A percentile compares a stretch with the other conserved stretches of the same genome.
phyloP scores from a whole-genome alignment of 2,329 filamentous ascomycete species.

The Exserohilum rostratum region DNA sequence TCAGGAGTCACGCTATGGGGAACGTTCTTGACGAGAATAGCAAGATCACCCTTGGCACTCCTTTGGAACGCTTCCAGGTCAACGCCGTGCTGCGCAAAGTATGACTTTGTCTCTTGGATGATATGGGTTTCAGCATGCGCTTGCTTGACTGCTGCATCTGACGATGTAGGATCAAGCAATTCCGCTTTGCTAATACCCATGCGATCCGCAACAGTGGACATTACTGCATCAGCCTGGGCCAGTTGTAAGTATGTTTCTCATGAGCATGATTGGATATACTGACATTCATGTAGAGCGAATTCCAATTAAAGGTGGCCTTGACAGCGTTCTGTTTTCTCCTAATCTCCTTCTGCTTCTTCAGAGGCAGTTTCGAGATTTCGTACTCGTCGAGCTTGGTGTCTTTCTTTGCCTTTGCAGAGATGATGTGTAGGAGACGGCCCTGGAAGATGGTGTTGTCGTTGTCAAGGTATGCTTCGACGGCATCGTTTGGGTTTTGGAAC shows the following conservation, averaged over 20 bases:
- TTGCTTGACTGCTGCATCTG: slow-evolving; percentile 94
- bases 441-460: slow-evolving; percentile 89
- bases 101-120: slow-evolving; percentile 94
- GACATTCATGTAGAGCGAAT: slow-evolving; percentile 95
- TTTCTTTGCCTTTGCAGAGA: slow-evolving; percentile 82
- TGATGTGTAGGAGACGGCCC: slow-evolving; percentile 87
- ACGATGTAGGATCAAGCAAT: slow-evolving; percentile 90
- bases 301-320: slow-evolving; percentile 89
- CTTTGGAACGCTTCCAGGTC: slow-evolving; percentile 91
- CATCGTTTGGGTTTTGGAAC: slow-evolving; percentile 73
- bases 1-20: slow-evolving; percentile 79
- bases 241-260: neutral
- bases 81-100: slow-evolving; percentile 85
- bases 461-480: slow-evolving; percentile 77
- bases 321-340: slow-evolving; percentile 82
- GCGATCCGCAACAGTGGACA: slow-evolving; percentile 83
- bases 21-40: slow-evolving; percentile 94
- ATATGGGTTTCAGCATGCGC: slow-evolving; percentile 94
- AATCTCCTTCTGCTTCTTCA: slow-evolving; percentile 93
- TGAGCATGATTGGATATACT: neutral
- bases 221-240: slow-evolving; percentile 75
- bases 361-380: slow-evolving; percentile 84
- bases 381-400: slow-evolving; percentile 85
- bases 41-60: slow-evolving; percentile 80
- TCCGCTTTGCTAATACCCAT: slow-evolving; percentile 91